Percentiles rank a stretch among this genome's conserved stretches.
Evolutionary conservation across 164 flowering plant genomes (phyloP).

Genomic region (Vitis riparia): DNA sequence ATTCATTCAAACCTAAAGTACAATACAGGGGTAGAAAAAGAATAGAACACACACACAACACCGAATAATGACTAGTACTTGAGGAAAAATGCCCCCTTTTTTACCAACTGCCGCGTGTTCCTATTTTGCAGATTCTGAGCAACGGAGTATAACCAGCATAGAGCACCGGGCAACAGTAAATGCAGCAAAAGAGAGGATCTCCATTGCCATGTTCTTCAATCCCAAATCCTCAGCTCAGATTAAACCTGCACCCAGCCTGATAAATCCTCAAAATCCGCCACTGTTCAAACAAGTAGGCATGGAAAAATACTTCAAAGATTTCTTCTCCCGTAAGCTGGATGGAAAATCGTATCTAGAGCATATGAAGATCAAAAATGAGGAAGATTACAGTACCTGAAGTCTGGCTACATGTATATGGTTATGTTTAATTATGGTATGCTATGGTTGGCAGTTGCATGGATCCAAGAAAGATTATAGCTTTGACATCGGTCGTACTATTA

Average conservation of each 20-base stretch:
- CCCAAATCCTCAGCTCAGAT: slow-evolving; percentile 32
- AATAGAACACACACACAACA: too few relatives aligned
- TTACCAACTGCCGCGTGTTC: too few relatives aligned
- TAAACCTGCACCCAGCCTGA: slow-evolving; percentile 21
- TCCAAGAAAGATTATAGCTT: too few relatives aligned
- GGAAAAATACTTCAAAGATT: too few relatives aligned
- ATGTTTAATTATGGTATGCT: not conserved
- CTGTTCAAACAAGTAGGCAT: too few relatives aligned
- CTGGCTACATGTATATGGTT: not conserved
- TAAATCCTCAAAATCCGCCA: slow-evolving; percentile 5
- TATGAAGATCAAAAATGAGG: slow-evolving; percentile 25
- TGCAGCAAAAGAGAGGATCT: slow-evolving; percentile 34
- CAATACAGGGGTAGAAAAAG: too few relatives aligned
- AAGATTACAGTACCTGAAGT: slow-evolving; percentile 5
- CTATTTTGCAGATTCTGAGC: slow-evolving; percentile 31
- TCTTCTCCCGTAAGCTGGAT: slow-evolving; percentile 10
- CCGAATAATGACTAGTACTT: too few relatives aligned
- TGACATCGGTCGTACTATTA: too few relatives aligned
- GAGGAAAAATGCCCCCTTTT: too few relatives aligned
- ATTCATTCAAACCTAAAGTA: too few relatives aligned
- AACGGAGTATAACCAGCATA: slow-evolving; percentile 39
- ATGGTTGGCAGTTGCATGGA: too few relatives aligned
- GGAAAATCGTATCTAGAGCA: slow-evolving; percentile 30
- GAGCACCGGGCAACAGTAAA: slow-evolving; percentile 41
- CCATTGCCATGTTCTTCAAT: slow-evolving; percentile 33